Evolutionary conservation across 352 stramenopile species (phyloP).

Genomic region (Pythium dissimile): DNA sequence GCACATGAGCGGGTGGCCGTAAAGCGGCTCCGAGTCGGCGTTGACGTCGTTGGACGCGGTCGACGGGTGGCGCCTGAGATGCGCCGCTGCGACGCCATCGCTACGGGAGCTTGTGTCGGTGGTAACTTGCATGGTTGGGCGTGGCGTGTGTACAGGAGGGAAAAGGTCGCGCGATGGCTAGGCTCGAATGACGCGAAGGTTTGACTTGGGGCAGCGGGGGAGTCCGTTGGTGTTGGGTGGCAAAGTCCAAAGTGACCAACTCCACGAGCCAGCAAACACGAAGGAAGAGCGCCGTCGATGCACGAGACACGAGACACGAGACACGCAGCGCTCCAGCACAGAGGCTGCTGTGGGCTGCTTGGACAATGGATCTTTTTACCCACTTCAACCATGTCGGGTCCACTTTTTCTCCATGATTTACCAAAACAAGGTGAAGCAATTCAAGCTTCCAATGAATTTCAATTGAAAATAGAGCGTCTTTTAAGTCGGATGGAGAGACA

Average conservation of each 20-base stretch:
- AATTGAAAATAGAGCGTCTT: too few species aligned
- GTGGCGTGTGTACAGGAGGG: neutral
- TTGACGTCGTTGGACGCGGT: conserved; percentile 4
- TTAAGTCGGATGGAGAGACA: too few species aligned
- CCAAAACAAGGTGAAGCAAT: neutral
- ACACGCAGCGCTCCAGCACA: too few species aligned
- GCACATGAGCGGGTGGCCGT: conserved; percentile 82
- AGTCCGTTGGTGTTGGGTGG: neutral
- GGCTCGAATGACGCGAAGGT: neutral
- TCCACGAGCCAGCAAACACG: neutral
- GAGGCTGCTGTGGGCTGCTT: too few species aligned
- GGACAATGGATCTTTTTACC: neutral
- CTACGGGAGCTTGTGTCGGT: too few species aligned
- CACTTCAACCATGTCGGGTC: neutral
- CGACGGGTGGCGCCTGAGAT: conserved; percentile 10
- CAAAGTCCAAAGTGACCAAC: conserved; percentile 7
- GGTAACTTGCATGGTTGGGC: conserved; percentile 13
- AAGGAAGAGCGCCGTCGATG: neutral
- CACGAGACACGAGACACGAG: neutral
- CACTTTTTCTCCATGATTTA: neutral
- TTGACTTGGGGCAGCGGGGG: neutral
- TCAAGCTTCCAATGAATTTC: too few species aligned
- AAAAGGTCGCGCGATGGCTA: too few species aligned
- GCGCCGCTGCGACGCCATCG: too few species aligned
- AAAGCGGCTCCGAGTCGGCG: conserved; percentile 57